Evolutionary conservation across 2,329 filamentous ascomycete genomes (phyloP).

Genomic region (Falciphora oryzae): DNA sequence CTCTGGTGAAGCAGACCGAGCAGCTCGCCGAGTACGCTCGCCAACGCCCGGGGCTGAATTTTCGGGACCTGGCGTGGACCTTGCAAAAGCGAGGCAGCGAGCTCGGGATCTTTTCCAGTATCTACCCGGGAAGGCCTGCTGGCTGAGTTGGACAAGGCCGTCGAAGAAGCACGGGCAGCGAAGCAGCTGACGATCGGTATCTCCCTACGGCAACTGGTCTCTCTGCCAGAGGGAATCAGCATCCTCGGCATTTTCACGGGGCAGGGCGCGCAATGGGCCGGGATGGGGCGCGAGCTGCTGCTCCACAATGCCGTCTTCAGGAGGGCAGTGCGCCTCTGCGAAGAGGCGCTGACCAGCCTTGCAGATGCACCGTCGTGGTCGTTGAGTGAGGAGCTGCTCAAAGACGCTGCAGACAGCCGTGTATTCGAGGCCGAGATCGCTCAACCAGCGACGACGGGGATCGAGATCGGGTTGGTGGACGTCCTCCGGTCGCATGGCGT

Average conservation of each 20-base stretch:
- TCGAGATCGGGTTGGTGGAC: slow-evolving; percentile 36
- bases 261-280: slow-evolving; percentile 25
- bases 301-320: slow-evolving; percentile 2
- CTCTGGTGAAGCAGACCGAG: background rate
- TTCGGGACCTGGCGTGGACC: slow-evolving; percentile 3
- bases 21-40: background rate
- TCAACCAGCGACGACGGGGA: slow-evolving; percentile 30
- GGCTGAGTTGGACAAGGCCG: background rate
- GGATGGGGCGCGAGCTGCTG: slow-evolving; percentile 26
- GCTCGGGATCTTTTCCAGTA: background rate
- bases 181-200: background rate
- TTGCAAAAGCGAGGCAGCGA: background rate
- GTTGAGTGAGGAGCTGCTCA: slow-evolving; percentile 31
- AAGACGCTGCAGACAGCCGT: slow-evolving; percentile 18
- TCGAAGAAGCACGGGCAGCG: background rate
- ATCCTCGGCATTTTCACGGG: slow-evolving; percentile 26
- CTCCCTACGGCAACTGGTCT: background rate
- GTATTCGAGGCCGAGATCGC: slow-evolving; percentile 18
- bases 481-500: slow-evolving; percentile 28
- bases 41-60: background rate
- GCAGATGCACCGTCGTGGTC: slow-evolving; percentile 23
- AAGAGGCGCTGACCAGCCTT: slow-evolving; percentile 15
- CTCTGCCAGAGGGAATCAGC: slow-evolving; percentile 19
- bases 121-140: background rate
- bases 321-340: slow-evolving; percentile 8